These are phyloP conservation scores for Globisporangium abappressorium DNA, from an alignment of 352 stramenopile species.

Conservation along the genomic window DNA sequence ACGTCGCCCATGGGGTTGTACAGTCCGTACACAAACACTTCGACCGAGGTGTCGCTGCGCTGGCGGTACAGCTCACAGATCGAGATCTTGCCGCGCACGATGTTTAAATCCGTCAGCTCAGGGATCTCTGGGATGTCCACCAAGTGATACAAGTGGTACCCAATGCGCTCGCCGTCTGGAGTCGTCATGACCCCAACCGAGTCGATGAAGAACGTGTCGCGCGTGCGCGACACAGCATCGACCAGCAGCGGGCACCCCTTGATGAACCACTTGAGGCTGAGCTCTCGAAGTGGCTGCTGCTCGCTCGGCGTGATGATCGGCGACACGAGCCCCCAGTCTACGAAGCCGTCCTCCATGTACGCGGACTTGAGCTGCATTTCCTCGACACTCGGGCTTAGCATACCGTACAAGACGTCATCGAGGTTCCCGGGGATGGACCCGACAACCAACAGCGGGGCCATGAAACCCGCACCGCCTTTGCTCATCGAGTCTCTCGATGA, in stretches of 20 bases:
- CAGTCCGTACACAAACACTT: background rate
- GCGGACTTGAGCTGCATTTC: too few relatives aligned
- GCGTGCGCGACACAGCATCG: background rate
- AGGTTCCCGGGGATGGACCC: too few relatives aligned
- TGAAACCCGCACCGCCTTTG: too few relatives aligned
- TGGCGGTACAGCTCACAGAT: conserved; percentile 7
- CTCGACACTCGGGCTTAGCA: too few relatives aligned
- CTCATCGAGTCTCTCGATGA: background rate
- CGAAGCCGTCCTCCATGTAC: too few relatives aligned
- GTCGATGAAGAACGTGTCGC: background rate
- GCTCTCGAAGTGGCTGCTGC: background rate
- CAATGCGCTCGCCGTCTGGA: background rate
- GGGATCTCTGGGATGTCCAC: conserved; percentile 2
- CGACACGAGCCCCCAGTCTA: background rate
- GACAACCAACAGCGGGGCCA: too few relatives aligned
- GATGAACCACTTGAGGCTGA: background rate
- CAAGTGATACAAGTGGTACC: background rate
- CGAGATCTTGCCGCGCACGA: conserved; percentile 6
- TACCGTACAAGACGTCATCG: too few relatives aligned
- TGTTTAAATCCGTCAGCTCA: conserved; percentile 2
- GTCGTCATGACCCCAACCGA: background rate
- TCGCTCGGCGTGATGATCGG: background rate
- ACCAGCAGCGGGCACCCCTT: background rate
- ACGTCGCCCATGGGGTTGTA: background rate
- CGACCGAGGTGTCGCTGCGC: background rate